Conservation (phyloP, 331 rosid genomes). For the Erythrophleum ivorense region DNA sequence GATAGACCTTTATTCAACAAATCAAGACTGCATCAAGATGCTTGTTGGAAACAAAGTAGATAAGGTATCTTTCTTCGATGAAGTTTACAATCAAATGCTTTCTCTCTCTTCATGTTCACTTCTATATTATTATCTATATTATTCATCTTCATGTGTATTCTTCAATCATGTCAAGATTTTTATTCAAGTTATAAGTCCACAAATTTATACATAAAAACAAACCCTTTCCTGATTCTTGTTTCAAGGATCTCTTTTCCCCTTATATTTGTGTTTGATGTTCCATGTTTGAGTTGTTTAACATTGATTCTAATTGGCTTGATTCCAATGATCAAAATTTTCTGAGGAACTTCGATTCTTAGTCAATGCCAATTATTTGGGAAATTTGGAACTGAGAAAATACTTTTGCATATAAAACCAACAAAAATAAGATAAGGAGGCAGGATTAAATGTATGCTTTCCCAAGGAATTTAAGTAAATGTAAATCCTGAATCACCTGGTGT, state of each 20-base stretch:
- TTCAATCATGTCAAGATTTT: constrained; percentile 30
- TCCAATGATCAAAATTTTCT: not conserved
- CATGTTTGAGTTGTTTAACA: constrained; percentile 5
- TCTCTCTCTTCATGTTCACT: constrained; percentile 8
- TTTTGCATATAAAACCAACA: constrained; percentile 10
- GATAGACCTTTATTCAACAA: constrained; percentile 84
- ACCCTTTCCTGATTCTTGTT: not conserved
- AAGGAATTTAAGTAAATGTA: constrained; percentile 13
- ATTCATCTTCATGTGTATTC: not conserved
- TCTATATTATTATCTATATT: too few species aligned
- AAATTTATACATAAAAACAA: not conserved
- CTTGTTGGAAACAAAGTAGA: constrained; percentile 94
- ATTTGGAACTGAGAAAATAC: not conserved
- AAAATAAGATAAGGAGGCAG: constrained; percentile 1
- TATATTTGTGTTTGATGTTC: not conserved
- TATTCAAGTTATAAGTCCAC: not conserved
- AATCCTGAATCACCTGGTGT: constrained; percentile 16
- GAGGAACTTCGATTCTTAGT: not conserved
- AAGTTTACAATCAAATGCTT: constrained; percentile 10
- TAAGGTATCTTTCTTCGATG: constrained; percentile 56
- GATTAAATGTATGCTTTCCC: constrained; percentile 17
- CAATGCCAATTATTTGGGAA: not conserved
- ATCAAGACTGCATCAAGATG: constrained; percentile 89
- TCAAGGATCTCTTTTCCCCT: not conserved
- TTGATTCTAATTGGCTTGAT: not conserved